A percentile compares a stretch with the other conserved stretches of the same genome.
phyloP scores from a whole-genome alignment of 306 rosid genomes.

The Trifolium pratense region DNA sequence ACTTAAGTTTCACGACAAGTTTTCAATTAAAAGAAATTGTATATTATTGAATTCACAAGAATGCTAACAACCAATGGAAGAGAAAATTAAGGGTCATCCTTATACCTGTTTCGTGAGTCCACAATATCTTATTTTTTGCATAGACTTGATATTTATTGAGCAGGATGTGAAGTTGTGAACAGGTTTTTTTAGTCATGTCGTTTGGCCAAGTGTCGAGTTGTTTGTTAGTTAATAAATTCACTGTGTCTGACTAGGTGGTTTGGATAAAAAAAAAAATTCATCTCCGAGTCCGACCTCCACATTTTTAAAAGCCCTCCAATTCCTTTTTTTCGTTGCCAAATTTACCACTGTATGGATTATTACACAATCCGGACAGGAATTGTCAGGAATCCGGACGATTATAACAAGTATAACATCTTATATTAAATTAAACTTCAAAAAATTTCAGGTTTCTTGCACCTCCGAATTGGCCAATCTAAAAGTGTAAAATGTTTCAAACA shows the following conservation, averaged over 20 bases:
- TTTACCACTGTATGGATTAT: no score
- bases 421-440: neutral
- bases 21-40: neutral
- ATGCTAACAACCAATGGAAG: conserved; percentile 2
- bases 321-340: no score
- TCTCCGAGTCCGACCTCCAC: no score
- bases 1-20: neutral
- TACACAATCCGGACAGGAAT: no score
- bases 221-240: neutral
- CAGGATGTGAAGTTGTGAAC: conserved; percentile 30
- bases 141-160: conserved; percentile 1
- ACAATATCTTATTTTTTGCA: neutral
- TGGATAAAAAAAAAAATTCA: neutral
- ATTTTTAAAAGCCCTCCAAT: no score
- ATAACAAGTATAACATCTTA: no score
- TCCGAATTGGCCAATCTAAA: neutral
- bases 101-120: neutral
- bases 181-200: neutral
- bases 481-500: neutral
- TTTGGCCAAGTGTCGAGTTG: neutral
- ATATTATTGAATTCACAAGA: neutral
- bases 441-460: neutral
- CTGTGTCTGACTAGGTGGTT: neutral
- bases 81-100: conserved; percentile 14
- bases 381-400: neutral